phyloP scores from a whole-genome alignment of 495 filamentous ascomycete species.

The Daldinia decipiens region DNA sequence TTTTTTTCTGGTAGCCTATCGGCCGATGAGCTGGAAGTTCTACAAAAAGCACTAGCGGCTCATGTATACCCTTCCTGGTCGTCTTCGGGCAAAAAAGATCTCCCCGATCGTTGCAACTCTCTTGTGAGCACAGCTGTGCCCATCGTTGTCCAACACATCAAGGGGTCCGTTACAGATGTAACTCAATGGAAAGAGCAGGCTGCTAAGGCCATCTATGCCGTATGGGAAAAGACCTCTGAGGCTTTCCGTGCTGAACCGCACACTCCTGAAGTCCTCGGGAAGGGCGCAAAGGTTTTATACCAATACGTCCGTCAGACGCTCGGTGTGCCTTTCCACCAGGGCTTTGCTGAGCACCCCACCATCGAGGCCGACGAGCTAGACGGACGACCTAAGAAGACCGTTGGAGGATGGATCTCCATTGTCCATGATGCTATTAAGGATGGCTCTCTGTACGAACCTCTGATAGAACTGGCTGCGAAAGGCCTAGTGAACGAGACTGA shows the following conservation, averaged over 20 bases:
- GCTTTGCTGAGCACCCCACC: slow-evolving; percentile 56
- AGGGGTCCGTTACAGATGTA: slow-evolving; percentile 19
- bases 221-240: slow-evolving; percentile 29
- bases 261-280: slow-evolving; percentile 31
- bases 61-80: slow-evolving; percentile 30
- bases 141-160: slow-evolving; percentile 31
- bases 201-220: slow-evolving; percentile 10
- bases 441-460: slow-evolving; percentile 39
- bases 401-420: slow-evolving; percentile 44
- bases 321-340: slow-evolving; percentile 56
- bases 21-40: slow-evolving; percentile 13
- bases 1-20: slow-evolving; percentile 11
- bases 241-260: slow-evolving; percentile 28
- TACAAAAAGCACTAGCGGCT: slow-evolving; percentile 28
- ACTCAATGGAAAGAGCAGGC: slow-evolving; percentile 32
- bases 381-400: slow-evolving; percentile 35
- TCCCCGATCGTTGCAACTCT: slow-evolving; percentile 32
- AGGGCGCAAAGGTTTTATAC: slow-evolving; percentile 53
- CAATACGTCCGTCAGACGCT: slow-evolving; percentile 55
- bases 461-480: slow-evolving; percentile 38
- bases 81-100: slow-evolving; percentile 35
- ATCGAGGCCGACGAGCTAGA: slow-evolving; percentile 31
- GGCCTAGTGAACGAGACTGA: slow-evolving; percentile 26
- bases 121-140: slow-evolving; percentile 38
- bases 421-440: slow-evolving; percentile 47